A percentile compares a stretch with the other conserved stretches of the same genome.
phyloP scores from a whole-genome alignment of 192 early-diverging fungal species.

The Podila epigama region DNA sequence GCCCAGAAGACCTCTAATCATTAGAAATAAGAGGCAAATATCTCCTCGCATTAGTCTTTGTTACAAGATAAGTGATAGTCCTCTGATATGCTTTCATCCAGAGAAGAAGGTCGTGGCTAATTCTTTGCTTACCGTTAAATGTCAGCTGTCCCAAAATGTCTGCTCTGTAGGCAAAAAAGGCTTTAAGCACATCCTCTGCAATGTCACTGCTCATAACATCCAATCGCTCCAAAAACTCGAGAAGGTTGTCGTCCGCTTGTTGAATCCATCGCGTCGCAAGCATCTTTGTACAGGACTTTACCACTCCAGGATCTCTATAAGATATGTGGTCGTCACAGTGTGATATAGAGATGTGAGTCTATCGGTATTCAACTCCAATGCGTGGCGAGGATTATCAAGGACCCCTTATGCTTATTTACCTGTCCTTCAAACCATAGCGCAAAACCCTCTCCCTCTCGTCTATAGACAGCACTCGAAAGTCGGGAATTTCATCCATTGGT shows the following conservation, averaged over 20 bases:
- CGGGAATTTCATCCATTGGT: conserved; percentile 70
- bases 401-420: conserved; percentile 44
- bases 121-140: conserved; percentile 58
- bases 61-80: background rate
- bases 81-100: background rate
- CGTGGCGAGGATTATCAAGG: no score
- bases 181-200: conserved; percentile 67
- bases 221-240: conserved; percentile 75
- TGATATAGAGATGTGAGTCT: no score
- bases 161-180: conserved; percentile 68
- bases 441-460: conserved; percentile 77
- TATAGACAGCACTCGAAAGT: conserved; percentile 73
- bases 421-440: conserved; percentile 80
- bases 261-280: conserved; percentile 74
- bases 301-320: conserved; percentile 72
- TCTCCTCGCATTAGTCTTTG: background rate
- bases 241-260: conserved; percentile 75
- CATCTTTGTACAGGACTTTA: conserved; percentile 75
- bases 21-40: background rate
- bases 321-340: background rate
- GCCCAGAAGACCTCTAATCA: conserved; percentile 61
- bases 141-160: conserved; percentile 69
- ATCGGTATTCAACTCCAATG: no score
- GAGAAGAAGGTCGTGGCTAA: background rate
- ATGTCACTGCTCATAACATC: conserved; percentile 76